Evolutionary conservation across 1,284 basidiomycete species (phyloP), one percentile per base, ranked within the genome.

Genomic region (Moesziomyces sp.): DNA sequence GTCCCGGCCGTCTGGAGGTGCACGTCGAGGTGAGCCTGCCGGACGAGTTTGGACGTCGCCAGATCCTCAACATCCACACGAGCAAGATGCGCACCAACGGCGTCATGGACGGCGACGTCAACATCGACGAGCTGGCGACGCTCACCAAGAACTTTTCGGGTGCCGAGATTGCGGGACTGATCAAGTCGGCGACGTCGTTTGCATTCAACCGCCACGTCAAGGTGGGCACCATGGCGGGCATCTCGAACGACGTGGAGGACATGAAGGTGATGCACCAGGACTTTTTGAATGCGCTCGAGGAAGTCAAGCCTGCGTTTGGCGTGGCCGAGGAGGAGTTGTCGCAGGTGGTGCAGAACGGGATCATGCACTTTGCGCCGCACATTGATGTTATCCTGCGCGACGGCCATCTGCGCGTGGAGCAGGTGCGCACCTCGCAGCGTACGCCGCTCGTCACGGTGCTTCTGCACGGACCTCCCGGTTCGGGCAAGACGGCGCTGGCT

Each of bases 1-100:
- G 97, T 81, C 96, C 97, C 1, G 97, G 97, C 60, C 94, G 97
- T 87, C 91, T 99, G 50, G 97, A 99, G 85, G 96, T 99, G n/a
- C 97, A 99, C 85, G 97, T 99, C 90, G 97, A 99, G 85, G 98
- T 99, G 72, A 97, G 94, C 5, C 87, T 99, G 1, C 97, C 97
- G 0, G 96, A 99, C 82, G 95, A 96, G 83, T 87, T 91, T 4
- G 97, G 97, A 52, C 92, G 97, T 24, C 87, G 89, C 52, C 97
- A 99, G 85, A 99, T 99, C 78, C 87, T 99, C 72, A 93, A 88
- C 76, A 99, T 99, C 78, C 97, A 99, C 85, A 99, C 97, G 0
- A 84, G 88, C 67, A 96, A 96, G 86, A 99, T 99, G 96, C 89
- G 92, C 42, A 88, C 85, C 42, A 98, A 98, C 84, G 89, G 90